Base-by-base conservation (phyloP, 2,329 filamentous ascomycete species). In the Colletotrichum sp. region DNA sequence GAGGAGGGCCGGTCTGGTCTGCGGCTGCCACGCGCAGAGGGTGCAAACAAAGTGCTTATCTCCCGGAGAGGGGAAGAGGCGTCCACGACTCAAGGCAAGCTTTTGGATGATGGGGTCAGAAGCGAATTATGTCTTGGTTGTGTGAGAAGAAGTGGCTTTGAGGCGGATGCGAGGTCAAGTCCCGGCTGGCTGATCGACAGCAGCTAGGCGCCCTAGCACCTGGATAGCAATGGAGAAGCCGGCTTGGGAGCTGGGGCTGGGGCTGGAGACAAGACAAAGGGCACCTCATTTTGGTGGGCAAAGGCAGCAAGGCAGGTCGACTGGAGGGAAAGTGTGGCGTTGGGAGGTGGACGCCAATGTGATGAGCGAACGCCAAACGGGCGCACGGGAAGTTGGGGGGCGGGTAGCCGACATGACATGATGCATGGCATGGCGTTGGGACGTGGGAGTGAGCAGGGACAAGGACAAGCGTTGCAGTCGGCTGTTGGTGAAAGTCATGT, bases 361-460 rank as follows among this genome's bases (percentile, higher is more conserved):
- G 69, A 76, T 44, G 63, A 55, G 36, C 72, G 32, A 49, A 27
- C 55, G 29, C 55, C 72, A 30, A 76, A 68, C 73, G 73, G 70
- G 73, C 73, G 73, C 70, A 73, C 69, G 57, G 73, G 44, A 76
- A 73, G 63, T 69, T 55, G 63, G 71, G 39, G 62, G 57, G 63
- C 57, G 55, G 57, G 57, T 64, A 76, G 70, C 63, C 73, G 64
- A 76, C 63, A 71, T 66, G 68, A 61, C 68, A 49, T 13, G 63
- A 72, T 29, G 64, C 63, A 64, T n/a, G 32, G 27, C 63, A 66
- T n/a, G 44, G 29, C 12, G 22, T 49, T 27, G 25, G 25, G 57
- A 36, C 36, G 30, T 66, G 25, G 62, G 13, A 13, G 22, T 8
- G 61, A 68, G 12, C 61, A 62, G 16, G 29, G 57, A 57, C 39